These are phyloP conservation scores for Teratosphaeriaceae sp. DNA, from an alignment of 2,329 filamentous ascomycete genomes.

Conservation along the genomic window DNA sequence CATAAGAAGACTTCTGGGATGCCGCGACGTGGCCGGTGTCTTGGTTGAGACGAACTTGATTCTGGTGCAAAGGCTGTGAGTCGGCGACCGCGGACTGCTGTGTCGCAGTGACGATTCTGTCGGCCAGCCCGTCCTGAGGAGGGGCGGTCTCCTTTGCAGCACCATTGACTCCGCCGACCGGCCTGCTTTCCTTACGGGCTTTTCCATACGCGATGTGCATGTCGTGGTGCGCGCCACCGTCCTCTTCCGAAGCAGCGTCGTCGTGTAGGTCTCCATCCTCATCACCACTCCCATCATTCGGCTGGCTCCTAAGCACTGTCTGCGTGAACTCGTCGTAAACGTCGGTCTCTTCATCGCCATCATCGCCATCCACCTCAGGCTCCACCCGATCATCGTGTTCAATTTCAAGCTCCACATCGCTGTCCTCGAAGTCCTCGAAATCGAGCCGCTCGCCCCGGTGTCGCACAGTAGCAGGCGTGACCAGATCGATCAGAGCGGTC, in stretches of 20 bases:
- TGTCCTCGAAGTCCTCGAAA: constrained; percentile 14
- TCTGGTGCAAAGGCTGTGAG: constrained; percentile 35
- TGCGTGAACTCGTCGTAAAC: constrained; percentile 33
- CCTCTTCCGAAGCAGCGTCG: constrained; percentile 8
- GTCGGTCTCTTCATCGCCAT: constrained; percentile 28
- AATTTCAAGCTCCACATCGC: constrained; percentile 10
- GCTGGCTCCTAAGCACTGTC: constrained; percentile 27
- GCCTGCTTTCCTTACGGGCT: constrained; percentile 3
- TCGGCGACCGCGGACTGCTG: constrained; percentile 39
- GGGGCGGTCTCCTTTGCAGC: background rate
- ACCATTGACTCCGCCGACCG: constrained; percentile 1
- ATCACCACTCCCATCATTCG: constrained; percentile 15
- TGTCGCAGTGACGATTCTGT: constrained; percentile 13
- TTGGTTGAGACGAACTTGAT: background rate
- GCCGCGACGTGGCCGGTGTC: background rate
- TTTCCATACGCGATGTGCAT: background rate
- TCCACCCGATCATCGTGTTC: constrained; percentile 5
- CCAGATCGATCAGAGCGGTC: constrained; percentile 18
- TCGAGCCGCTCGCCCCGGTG: constrained; percentile 8
- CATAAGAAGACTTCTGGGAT: constrained; percentile 27
- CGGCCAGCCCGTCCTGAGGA: background rate
- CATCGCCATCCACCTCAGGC: constrained; percentile 17
- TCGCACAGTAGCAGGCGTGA: constrained; percentile 25
- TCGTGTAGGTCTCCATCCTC: constrained; percentile 5
- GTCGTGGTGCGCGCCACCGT: constrained; percentile 4